Evolutionary conservation across 2,329 filamentous ascomycete genomes (phyloP).

Genomic region (Aphanocladium album): DNA sequence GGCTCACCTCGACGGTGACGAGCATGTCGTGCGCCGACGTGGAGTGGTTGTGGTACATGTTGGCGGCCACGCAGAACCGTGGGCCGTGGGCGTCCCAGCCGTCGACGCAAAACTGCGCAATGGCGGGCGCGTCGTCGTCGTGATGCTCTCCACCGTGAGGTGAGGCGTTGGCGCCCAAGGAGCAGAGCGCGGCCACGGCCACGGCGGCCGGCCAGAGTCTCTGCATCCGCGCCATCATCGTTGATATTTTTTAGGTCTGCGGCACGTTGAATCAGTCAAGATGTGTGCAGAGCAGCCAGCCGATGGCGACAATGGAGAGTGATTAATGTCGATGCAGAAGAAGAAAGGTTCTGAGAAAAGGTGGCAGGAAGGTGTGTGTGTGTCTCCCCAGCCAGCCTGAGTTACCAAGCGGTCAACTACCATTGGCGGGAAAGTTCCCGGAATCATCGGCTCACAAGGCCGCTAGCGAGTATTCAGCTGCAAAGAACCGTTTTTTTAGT

Average conservation of each 20-base stretch:
- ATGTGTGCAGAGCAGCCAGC: background rate
- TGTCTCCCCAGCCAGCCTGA: background rate
- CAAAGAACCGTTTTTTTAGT: background rate
- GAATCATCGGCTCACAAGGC: background rate
- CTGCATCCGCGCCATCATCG: background rate
- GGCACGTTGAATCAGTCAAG: background rate
- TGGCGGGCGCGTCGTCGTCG: background rate
- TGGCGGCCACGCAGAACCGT: slow-evolving; percentile 10
- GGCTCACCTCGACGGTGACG: slow-evolving; percentile 8
- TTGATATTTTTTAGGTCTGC: background rate
- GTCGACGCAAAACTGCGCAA: slow-evolving; percentile 12
- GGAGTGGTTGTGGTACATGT: slow-evolving; percentile 14
- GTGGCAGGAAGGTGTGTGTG: background rate
- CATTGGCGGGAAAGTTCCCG: background rate
- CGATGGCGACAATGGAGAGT: background rate
- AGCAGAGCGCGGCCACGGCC: background rate
- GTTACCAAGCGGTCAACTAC: no score
- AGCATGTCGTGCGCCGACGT: slow-evolving; percentile 13
- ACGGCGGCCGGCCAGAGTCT: background rate
- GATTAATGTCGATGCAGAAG: background rate
- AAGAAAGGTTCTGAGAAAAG: background rate
- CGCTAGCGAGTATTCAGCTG: background rate
- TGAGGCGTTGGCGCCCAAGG: background rate
- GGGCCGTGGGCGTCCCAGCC: background rate
- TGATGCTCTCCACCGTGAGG: background rate